Evolutionary conservation across 179 eudicot genomes (phyloP), one percentile per base, ranked within the genome.

Genomic region (Nepenthes alata): DNA sequence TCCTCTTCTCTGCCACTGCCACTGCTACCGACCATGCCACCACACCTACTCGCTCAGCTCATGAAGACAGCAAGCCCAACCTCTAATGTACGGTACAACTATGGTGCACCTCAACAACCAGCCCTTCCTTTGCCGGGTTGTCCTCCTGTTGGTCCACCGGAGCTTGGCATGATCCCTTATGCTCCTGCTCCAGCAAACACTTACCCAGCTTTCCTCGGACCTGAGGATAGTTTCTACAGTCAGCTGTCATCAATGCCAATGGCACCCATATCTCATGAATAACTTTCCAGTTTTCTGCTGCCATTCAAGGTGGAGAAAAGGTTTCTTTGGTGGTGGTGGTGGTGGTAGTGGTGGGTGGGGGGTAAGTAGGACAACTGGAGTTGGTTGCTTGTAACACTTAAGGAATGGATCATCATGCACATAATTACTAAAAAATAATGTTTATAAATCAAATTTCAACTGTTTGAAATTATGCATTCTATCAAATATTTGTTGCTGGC

Each of bases 1-100:
- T 79, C 85, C n/a, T 74, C 83, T 55, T 76, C 89, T 14, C 85
- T 87, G 0, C 62, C 83, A 48, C 77, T 79, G 0, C 88, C 93
- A 15, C 77, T 83, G 13, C 71, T 83, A 57, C 77, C 77, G 25
- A 86, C 88, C 37, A 54, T 80, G 80, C 85, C 80, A 36, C 83
- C 85, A 55, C 84, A 72, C 61, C 76, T 79, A 2, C 64, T 75
- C 69, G 83, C 85, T 52, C 86, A 77, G 47, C 83, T 70, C 67
- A 74, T 82, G 70, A 89, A 75, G 67, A 64, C 83, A 0, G 81
- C 83, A 45, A 83, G 78, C 47, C 52, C 80, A 13, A 66, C 77
- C 68, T 70, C 77, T 0, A 74, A 65, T 53, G 72, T 71, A 57
- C 65, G 84, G 15, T 82, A 77, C 68, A 75, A 62, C 67, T 88